Evolutionary conservation across 495 filamentous ascomycete species (phyloP).

Genomic region (Xylaria acuta): DNA sequence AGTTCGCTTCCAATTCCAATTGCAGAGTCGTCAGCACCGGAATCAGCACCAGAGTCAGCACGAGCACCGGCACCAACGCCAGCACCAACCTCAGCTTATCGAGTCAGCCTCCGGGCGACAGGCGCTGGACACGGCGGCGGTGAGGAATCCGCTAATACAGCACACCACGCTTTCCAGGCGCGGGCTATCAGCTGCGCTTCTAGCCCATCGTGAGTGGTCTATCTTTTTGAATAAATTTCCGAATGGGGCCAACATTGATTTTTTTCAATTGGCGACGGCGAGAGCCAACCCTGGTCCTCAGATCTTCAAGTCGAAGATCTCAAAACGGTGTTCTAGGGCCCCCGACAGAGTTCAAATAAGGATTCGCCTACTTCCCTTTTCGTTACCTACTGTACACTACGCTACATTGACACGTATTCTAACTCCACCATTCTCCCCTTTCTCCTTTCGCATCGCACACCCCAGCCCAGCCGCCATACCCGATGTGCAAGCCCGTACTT

Average conservation of each 20-base stretch:
- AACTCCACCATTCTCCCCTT: neutral
- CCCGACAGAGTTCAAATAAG: neutral
- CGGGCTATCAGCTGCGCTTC: constrained; percentile 32
- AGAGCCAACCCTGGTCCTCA: constrained; percentile 13
- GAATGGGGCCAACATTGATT: constrained; percentile 20
- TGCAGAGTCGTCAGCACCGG: constrained; percentile 6
- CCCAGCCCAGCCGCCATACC: constrained; percentile 1
- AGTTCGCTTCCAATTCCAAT: constrained; percentile 29
- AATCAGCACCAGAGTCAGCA: constrained; percentile 12
- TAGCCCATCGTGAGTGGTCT: constrained; percentile 35
- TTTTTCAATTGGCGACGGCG: constrained; percentile 22
- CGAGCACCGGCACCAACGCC: neutral
- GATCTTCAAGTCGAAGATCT: constrained; percentile 15
- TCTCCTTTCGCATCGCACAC: constrained; percentile 7
- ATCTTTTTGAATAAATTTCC: constrained; percentile 27
- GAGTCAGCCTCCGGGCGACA: constrained; percentile 5
- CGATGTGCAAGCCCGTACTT: neutral
- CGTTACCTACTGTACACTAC: too few species aligned
- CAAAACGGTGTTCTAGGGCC: neutral
- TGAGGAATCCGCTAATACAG: constrained; percentile 5
- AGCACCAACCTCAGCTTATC: constrained; percentile 4
- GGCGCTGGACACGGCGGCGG: neutral
- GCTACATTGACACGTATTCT: too few species aligned
- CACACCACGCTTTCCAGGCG: constrained; percentile 21
- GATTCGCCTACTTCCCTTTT: neutral